These are phyloP conservation scores for Claviceps sorghi DNA, from an alignment of 2,329 filamentous ascomycete genomes.

Conservation along the genomic window DNA sequence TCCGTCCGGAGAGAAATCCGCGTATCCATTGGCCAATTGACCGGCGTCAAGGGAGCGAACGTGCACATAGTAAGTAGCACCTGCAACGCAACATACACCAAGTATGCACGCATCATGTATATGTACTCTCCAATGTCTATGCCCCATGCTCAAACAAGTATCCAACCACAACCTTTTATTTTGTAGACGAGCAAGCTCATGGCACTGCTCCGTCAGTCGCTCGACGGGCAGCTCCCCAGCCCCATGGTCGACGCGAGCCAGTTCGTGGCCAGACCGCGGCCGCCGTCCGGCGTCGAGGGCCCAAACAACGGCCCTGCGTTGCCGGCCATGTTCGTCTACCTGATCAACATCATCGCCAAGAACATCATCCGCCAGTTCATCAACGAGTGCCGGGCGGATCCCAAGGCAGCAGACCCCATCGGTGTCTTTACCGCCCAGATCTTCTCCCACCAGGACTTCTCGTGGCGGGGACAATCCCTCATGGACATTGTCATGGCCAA, in stretches of 20 bases:
- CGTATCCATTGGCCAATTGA: slow-evolving; percentile 60
- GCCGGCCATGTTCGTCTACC: slow-evolving; percentile 55
- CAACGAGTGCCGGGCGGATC: slow-evolving; percentile 48
- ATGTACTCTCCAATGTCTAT: background rate
- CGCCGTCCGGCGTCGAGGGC: slow-evolving; percentile 31
- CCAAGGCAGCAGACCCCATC: slow-evolving; percentile 58
- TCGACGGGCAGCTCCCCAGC: slow-evolving; percentile 37
- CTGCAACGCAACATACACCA: too few species aligned
- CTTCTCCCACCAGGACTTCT: slow-evolving; percentile 54
- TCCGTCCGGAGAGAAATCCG: slow-evolving; percentile 58
- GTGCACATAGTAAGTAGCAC: slow-evolving; percentile 20
- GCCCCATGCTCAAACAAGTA: background rate
- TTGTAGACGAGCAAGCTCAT: slow-evolving; percentile 25
- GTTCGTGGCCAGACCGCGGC: slow-evolving; percentile 34
- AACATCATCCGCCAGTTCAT: slow-evolving; percentile 55
- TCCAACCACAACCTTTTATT: too few species aligned
- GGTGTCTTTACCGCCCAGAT: slow-evolving; percentile 64
- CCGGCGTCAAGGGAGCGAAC: slow-evolving; percentile 49
- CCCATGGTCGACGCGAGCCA: slow-evolving; percentile 37
- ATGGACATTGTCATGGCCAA: slow-evolving; percentile 80
- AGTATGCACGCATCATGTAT: too few species aligned
- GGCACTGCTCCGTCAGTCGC: slow-evolving; percentile 34
- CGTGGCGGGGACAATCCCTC: slow-evolving; percentile 51
- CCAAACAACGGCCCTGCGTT: slow-evolving; percentile 37
- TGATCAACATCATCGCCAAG: slow-evolving; percentile 65